phyloP scores from a whole-genome alignment of 176 grass and related monocot genomes.

The Thinopyrum elongatum region DNA sequence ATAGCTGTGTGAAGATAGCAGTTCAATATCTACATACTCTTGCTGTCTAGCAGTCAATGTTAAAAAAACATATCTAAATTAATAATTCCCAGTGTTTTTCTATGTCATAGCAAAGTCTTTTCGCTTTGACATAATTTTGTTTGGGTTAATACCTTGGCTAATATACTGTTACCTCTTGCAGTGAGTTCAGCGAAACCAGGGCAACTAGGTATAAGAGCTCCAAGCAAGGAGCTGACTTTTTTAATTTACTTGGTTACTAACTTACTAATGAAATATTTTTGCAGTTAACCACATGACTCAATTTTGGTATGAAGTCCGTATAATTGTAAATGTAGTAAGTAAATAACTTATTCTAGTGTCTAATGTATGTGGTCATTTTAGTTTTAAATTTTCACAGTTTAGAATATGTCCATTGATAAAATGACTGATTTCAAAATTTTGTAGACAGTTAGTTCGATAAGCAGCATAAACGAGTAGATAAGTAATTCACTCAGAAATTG shows the following conservation, averaged over 20 bases:
- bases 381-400: not conserved
- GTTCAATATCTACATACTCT: not conserved
- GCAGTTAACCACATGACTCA: not conserved
- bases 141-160: not conserved
- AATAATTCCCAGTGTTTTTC: not conserved
- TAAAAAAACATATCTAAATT: not conserved
- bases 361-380: not conserved
- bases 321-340: not conserved
- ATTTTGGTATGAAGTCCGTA: not conserved
- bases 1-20: not conserved
- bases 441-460: not conserved
- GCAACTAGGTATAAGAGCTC: not conserved
- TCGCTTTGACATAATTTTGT: not conserved
- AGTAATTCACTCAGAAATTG: no score
- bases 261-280: not conserved
- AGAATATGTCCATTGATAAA: not conserved
- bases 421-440: not conserved
- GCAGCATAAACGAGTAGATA: not conserved
- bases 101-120: not conserved
- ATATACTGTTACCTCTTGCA: not conserved
- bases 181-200: not conserved
- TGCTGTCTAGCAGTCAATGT: not conserved
- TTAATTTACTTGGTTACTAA: not conserved
- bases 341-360: not conserved
- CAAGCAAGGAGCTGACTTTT: not conserved